These are phyloP conservation scores for Torrubiellomyces zombiae DNA, from an alignment of 2,329 filamentous ascomycete species.

Conservation along the genomic window DNA sequence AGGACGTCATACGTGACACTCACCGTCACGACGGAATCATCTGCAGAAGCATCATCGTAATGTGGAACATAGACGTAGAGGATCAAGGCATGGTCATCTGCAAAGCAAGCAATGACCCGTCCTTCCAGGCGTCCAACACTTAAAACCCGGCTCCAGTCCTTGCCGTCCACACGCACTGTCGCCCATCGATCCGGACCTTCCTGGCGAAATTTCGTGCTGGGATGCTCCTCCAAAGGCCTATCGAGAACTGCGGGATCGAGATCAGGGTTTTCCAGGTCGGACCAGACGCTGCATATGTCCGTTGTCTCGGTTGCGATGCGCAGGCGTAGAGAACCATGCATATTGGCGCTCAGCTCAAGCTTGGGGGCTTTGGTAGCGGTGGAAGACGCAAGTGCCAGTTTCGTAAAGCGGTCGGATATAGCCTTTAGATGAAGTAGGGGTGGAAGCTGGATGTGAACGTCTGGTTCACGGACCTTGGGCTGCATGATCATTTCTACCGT, in stretches of 20 bases:
- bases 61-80: constrained; percentile 67
- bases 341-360: constrained; percentile 79
- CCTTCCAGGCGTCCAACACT: constrained; percentile 82
- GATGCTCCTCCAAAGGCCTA: constrained; percentile 59
- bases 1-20: constrained; percentile 11
- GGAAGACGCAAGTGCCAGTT: constrained; percentile 45
- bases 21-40: constrained; percentile 64
- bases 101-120: constrained; percentile 82
- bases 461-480: constrained; percentile 75
- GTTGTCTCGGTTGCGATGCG: constrained; percentile 70
- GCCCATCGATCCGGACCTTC: constrained; percentile 74
- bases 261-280: constrained; percentile 70
- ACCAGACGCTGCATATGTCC: constrained; percentile 75
- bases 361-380: constrained; percentile 37
- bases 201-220: constrained; percentile 61
- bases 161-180: constrained; percentile 77
- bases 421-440: constrained; percentile 77
- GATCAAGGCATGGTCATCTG: constrained; percentile 63
- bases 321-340: constrained; percentile 74
- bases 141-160: constrained; percentile 87
- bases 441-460: constrained; percentile 85
- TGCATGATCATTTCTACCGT: constrained; percentile 89
- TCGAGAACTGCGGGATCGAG: constrained; percentile 64
- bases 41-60: constrained; percentile 46
- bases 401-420: constrained; percentile 90